Evolutionary conservation across 148 eudicot genomes (phyloP).

Genomic region (Linanthus parryae): DNA sequence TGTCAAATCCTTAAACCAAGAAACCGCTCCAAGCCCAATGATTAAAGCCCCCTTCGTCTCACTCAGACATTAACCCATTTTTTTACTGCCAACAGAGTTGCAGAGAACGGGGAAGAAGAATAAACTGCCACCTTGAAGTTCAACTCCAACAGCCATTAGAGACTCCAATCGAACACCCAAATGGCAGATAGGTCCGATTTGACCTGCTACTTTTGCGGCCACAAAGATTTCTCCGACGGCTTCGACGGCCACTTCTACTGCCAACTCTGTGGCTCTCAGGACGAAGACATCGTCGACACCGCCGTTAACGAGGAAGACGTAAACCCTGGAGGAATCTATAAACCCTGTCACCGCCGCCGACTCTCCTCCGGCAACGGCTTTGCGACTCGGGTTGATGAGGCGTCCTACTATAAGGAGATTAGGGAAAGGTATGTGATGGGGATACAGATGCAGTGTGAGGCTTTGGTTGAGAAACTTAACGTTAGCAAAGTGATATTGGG

Average conservation of each 20-base stretch:
- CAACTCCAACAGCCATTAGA: too few species aligned
- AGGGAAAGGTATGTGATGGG: conserved; percentile 65
- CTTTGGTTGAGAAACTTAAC: conserved; percentile 49
- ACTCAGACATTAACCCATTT: too few species aligned
- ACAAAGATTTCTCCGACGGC: conserved; percentile 29
- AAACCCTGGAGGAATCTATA: conserved; percentile 20
- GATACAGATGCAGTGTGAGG: conserved; percentile 52
- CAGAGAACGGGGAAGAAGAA: too few species aligned
- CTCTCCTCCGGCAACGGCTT: conserved; percentile 15
- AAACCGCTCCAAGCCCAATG: too few species aligned
- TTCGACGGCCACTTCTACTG: conserved; percentile 68
- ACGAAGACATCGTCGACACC: conserved; percentile 37
- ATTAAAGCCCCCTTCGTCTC: too few species aligned
- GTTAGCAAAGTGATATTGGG: conserved; percentile 55
- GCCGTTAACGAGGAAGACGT: conserved; percentile 52
- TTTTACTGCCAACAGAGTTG: too few species aligned
- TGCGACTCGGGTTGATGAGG: conserved; percentile 19
- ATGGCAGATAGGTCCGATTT: conserved; percentile 15
- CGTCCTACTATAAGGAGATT: conserved; percentile 39
- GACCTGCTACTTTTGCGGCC: conserved; percentile 38
- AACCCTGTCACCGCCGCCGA: conserved; percentile 14
- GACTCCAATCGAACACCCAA: neutral
- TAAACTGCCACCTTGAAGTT: too few species aligned
- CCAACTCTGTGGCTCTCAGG: conserved; percentile 37
- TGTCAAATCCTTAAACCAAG: too few species aligned